Evolutionary conservation across 768 basidiomycete genomes (phyloP).

Genomic region (Glaciozyma martinii): DNA sequence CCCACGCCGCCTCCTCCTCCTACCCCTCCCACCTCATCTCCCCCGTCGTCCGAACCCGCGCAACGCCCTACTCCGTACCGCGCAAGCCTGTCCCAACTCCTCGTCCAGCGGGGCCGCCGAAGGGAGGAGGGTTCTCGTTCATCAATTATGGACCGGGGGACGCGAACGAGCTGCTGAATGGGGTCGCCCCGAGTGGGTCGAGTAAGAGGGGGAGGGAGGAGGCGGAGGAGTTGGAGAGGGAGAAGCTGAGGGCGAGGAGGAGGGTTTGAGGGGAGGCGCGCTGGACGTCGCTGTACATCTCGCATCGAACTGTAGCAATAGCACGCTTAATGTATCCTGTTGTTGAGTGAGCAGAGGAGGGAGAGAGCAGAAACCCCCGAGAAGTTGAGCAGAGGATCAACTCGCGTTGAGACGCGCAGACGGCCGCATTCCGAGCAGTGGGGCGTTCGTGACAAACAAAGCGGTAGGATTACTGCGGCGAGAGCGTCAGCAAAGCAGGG

Average conservation of each 20-base stretch:
- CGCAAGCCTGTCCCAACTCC: background rate
- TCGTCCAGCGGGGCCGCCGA: background rate
- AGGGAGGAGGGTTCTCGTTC: constrained; percentile 12
- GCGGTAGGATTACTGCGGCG: too few species aligned
- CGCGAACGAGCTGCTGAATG: constrained; percentile 3
- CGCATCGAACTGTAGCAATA: too few species aligned
- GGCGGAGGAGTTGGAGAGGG: background rate
- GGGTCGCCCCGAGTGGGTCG: constrained; percentile 22
- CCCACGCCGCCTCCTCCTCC: background rate
- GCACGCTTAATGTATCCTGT: too few species aligned
- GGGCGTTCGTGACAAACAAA: too few species aligned
- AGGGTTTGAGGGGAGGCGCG: background rate
- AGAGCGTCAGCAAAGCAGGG: too few species aligned
- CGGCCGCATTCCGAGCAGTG: too few species aligned
- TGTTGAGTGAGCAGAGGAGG: too few species aligned
- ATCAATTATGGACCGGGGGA: constrained; percentile 25
- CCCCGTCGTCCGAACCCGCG: too few species aligned
- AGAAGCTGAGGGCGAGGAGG: background rate
- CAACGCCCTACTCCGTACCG: background rate
- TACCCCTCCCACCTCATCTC: background rate
- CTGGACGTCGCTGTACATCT: too few species aligned
- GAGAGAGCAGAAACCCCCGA: too few species aligned
- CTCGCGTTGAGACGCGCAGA: too few species aligned
- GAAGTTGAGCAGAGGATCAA: too few species aligned
- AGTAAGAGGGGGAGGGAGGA: constrained; percentile 22